Evolutionary conservation across 176 grass and related monocot species (phyloP).

Genomic region (Alopecurus myosuroides): DNA sequence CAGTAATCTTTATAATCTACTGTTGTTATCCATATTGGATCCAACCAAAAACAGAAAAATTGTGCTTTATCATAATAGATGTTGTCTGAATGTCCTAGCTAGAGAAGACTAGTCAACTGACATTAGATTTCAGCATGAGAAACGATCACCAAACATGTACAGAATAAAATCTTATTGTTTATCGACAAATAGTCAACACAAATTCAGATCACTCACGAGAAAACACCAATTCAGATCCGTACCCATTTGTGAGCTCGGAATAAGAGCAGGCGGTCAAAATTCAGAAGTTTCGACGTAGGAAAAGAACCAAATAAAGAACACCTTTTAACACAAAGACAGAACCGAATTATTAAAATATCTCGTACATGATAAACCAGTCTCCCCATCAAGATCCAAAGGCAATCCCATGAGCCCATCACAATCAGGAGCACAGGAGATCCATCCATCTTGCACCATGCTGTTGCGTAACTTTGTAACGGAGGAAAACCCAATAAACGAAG

Average conservation of each 20-base stretch:
- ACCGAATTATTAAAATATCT: no score
- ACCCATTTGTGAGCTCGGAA: background rate
- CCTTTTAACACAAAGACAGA: background rate
- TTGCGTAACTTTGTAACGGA: background rate
- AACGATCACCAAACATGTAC: conserved; percentile 14
- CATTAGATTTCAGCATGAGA: background rate
- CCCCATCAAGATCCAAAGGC: conserved; percentile 15
- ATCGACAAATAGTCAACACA: conserved; percentile 7
- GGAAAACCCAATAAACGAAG: no score
- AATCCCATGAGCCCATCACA: background rate
- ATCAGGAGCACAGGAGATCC: conserved; percentile 1
- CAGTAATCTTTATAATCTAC: background rate
- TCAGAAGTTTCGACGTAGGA: conserved; percentile 18
- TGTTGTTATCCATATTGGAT: background rate
- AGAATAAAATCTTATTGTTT: background rate
- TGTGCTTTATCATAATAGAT: background rate
- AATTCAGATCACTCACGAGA: conserved; percentile 12
- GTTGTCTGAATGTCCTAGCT: background rate
- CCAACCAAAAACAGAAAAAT: background rate
- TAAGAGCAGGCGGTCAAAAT: background rate
- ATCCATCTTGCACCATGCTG: conserved; percentile 1
- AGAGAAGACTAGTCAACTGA: background rate
- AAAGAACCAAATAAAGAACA: background rate
- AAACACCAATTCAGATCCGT: conserved; percentile 21
- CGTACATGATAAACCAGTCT: conserved; percentile 6